Evolutionary conservation across 1,139 yeast genomes (phyloP), one percentile per base, ranked within the genome.

Genomic region (Pichia inconspicua): DNA sequence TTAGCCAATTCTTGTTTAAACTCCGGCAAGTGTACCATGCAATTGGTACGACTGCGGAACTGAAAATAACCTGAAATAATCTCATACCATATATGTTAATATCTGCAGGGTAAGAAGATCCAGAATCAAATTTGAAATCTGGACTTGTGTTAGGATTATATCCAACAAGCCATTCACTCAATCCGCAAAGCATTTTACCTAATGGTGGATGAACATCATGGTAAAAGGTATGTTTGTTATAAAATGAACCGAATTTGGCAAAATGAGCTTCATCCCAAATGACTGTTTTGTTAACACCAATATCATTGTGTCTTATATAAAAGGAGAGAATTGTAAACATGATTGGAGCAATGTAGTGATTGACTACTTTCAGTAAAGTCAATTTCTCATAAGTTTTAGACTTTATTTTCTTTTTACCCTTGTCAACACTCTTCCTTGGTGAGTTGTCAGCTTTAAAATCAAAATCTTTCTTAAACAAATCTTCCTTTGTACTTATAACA

Each of bases 191-290:
- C 73, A 83, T 74, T 60, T 83, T 83, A 6, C 89, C 89, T 53
- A 83, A 67, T 2, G 92, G 92, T 14, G 92, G 92, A 61, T 83
- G 92, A 5, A 83, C 89, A 63, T 83, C 92, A 57, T 81, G 84
- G 61, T 83, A 83, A 59, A 79, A 79, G 55, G 81, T 85, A 56
- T 79, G 80, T 50, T 75, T 73, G 51, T 82, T 67, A 60, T 83
- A 83, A 50, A 64, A 67, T 11, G 72, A 63, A 17, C 73, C 73
- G 50, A 70, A 70, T 57, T 79, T 78, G 14, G 83, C 84, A 67
- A 85, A 85, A 70, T 87, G 96, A 9, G 96, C 96, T 63, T 88
- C 96, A 67, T 90, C 98, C 99, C 99, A 92, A 9, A 89, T 82
- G 11, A 94, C 97, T 39, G 71, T 67, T 47, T 76, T 68, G 38